A percentile compares a stretch with the other conserved stretches of the same genome.
Evolutionary conservation across 805 yeast species (phyloP).

Genomic region (Metschnikowia borealis): DNA sequence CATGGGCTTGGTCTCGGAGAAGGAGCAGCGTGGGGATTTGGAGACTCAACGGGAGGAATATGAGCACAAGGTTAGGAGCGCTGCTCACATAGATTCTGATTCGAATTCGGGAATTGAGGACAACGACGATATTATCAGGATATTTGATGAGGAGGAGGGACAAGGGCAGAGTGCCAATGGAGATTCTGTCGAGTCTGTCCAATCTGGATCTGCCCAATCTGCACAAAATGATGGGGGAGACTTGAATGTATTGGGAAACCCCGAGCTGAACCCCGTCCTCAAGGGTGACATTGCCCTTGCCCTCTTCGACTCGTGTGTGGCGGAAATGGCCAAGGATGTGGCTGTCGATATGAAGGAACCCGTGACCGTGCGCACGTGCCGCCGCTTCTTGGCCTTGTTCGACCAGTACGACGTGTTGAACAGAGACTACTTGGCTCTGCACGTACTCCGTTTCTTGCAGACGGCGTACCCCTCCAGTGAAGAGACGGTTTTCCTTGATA

Average conservation of each 20-base stretch:
- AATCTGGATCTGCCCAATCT: too few species aligned
- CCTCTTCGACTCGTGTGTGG: constrained; percentile 34
- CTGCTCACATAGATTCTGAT: too few species aligned
- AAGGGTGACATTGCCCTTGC: constrained; percentile 49
- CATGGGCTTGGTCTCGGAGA: constrained; percentile 70
- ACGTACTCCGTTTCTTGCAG: constrained; percentile 55
- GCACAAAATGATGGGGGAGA: constrained; percentile 70
- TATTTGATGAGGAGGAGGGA: constrained; percentile 43
- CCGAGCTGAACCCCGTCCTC: constrained; percentile 74
- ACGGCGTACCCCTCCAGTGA: constrained; percentile 36
- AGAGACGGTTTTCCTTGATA: constrained; percentile 48
- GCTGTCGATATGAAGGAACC: constrained; percentile 30
- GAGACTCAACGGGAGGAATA: constrained; percentile 26
- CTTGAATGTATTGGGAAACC: constrained; percentile 76
- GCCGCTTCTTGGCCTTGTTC: constrained; percentile 50
- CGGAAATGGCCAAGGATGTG: constrained; percentile 26
- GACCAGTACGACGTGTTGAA: constrained; percentile 69
- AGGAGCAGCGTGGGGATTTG: constrained; percentile 55
- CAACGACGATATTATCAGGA: constrained; percentile 39
- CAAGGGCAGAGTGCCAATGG: constrained; percentile 26
- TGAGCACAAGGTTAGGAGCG: constrained; percentile 22
- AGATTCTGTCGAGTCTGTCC: too few species aligned
- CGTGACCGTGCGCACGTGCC: constrained; percentile 37
- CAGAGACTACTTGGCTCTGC: constrained; percentile 61
- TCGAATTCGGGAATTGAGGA: constrained; percentile 8